Percentiles rank a stretch among this genome's conserved stretches.
phyloP scores from a whole-genome alignment of 257 asterid genomes.

The Catharanthus roseus region DNA sequence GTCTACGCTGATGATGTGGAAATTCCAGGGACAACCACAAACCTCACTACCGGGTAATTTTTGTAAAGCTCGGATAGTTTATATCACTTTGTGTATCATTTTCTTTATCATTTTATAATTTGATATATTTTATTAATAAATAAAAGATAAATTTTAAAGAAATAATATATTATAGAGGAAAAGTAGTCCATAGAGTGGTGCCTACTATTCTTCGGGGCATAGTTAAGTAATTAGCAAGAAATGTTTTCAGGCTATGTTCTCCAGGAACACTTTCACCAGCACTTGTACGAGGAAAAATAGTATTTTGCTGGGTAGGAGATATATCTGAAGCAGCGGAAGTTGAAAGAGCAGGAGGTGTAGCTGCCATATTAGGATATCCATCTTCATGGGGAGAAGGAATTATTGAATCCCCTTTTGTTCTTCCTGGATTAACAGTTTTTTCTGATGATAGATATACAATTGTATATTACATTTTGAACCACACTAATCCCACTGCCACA shows the following conservation, averaged over 20 bases:
- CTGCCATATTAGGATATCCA: constrained; percentile 28
- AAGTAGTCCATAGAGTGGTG: no score
- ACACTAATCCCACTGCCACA: constrained; percentile 18
- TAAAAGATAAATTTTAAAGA: no score
- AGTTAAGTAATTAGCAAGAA: not conserved
- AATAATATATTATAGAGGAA: no score
- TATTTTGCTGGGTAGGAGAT: constrained; percentile 28
- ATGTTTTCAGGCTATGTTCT: constrained; percentile 24
- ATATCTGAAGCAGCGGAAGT: constrained; percentile 30
- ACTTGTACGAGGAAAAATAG: constrained; percentile 40
- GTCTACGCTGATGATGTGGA: constrained; percentile 39
- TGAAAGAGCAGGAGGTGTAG: constrained; percentile 44
- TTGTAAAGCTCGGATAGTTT: no score
- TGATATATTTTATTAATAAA: no score
- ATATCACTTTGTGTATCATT: no score
- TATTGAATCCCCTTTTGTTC: constrained; percentile 14
- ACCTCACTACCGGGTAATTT: constrained; percentile 25
- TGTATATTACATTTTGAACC: constrained; percentile 14
- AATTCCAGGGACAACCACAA: constrained; percentile 34
- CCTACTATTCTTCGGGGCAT: no score
- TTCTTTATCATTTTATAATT: no score
- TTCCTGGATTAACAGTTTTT: constrained; percentile 22
- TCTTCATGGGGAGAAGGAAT: constrained; percentile 19
- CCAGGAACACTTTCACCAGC: constrained; percentile 37
- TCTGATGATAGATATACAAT: constrained; percentile 7